A percentile compares a stretch with the other conserved stretches of the same genome.
Conservation (phyloP, 1,284 basidiomycete genomes). For the Microstroma glucosiphilum region DNA sequence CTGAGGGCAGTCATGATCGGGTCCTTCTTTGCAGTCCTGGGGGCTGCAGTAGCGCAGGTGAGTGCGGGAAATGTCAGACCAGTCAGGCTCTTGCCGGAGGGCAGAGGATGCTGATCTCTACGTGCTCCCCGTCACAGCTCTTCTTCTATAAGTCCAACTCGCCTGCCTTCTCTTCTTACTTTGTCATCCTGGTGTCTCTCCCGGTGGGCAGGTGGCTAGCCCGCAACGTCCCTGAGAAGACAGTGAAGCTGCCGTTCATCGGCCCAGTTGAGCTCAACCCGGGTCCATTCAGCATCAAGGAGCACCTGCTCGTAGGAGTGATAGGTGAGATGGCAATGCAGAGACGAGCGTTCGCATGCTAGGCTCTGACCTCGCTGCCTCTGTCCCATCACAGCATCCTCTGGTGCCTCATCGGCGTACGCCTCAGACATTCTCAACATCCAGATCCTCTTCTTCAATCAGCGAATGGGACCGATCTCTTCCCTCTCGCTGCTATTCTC, state of each 20-base stretch:
- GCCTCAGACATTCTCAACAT: conserved; percentile 51
- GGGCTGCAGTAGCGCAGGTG: conserved; percentile 52
- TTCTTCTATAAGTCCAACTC: conserved; percentile 44
- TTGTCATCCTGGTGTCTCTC: conserved; percentile 56
- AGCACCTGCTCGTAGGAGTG: conserved; percentile 42
- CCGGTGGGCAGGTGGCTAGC: conserved; percentile 54
- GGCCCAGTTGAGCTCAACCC: conserved; percentile 53
- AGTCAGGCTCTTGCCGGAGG: neutral
- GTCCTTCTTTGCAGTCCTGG: conserved; percentile 55
- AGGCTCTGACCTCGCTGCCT: too few species aligned
- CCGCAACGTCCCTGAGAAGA: conserved; percentile 35
- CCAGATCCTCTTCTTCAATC: conserved; percentile 48
- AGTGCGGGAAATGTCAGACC: conserved; percentile 36
- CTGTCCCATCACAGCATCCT: conserved; percentile 53
- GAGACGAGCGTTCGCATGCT: too few species aligned
- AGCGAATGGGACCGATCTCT: conserved; percentile 42
- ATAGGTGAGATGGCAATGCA: too few species aligned
- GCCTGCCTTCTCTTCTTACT: conserved; percentile 57
- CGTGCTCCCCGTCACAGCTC: conserved; percentile 1
- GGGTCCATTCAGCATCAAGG: conserved; percentile 55
- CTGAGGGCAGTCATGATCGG: conserved; percentile 57
- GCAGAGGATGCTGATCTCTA: neutral
- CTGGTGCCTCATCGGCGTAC: conserved; percentile 51
- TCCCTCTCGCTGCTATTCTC: conserved; percentile 45
- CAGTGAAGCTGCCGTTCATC: conserved; percentile 38